Evolutionary conservation across 129 eudicot species (phyloP), one percentile per base, ranked within the genome.

Genomic region (Tanacetum coccineum): DNA sequence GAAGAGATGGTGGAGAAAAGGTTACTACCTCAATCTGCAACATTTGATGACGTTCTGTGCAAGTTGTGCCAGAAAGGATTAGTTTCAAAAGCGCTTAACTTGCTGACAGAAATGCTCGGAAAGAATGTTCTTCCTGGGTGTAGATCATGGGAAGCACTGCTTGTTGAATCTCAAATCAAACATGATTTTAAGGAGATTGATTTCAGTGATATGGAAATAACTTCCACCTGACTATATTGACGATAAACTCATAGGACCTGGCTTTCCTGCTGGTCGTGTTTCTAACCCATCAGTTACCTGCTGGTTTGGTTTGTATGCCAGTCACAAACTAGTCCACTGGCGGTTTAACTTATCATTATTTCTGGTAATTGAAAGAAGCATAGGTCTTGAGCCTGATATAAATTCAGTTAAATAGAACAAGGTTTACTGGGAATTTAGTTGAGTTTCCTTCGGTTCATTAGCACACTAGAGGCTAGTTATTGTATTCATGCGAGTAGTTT

Each of bases 131-230:
- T 70, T 55, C 88, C 79, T 30, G 81, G 82, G 25, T 51, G 28
- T 52, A 68, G 81, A 70, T 69, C 84, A 25, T 83, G 83, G 81
- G 83, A 84, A 75, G 80, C 81, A 18, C 59, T 77, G 67, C 60
- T 83, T 20, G 36, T 51, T 40, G 80, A 70, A 67, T 73, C 53
- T 62, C 70, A 21, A 25, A 25, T 76, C 45, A 52, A 74, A 12
- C 56, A 52, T 53, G 40, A n/a, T 19, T 62, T 42, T 20, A 62
- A 46, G n/a, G 68, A 65, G 67, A 60, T 32, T 2, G 20, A 66
- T 69, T 60, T 25, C 9, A 26, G 69, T 17, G 61, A 11, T 57
- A 13, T 25, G 39, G 55, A 47, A 47, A n/a, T 17, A 30, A 46
- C 17, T 15, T 13, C 9, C 18, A 14, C n/a, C 54, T 49, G 19